A percentile compares a stretch with the other conserved stretches of the same genome.
phyloP scores from a whole-genome alignment of 176 grass and related monocot genomes.

The Triticum timopheevii region DNA sequence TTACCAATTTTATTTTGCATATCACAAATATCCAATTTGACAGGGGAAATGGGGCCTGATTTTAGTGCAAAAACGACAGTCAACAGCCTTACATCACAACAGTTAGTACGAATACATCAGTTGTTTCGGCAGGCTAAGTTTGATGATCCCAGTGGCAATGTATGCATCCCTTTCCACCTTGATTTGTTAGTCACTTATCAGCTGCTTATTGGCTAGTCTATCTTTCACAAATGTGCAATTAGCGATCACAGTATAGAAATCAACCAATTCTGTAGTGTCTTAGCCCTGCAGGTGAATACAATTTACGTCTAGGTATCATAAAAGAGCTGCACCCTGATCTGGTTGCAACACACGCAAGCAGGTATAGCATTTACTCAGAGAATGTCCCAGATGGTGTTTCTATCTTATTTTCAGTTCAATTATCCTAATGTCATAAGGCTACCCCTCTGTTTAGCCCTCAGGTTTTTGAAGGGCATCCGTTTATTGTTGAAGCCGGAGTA shows the following conservation, averaged over 20 bases:
- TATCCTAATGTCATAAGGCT: conserved; percentile 10
- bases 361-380: conserved; percentile 42
- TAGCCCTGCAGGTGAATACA: conserved; percentile 98
- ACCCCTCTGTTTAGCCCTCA: conserved; percentile 57
- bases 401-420: conserved; percentile 19
- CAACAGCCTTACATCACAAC: conserved; percentile 74
- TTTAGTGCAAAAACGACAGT: conserved; percentile 74
- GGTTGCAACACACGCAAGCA: conserved; percentile 94
- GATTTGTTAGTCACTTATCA: conserved; percentile 20
- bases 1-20: conserved; percentile 22
- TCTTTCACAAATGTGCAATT: conserved; percentile 27
- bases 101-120: conserved; percentile 93
- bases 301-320: conserved; percentile 94
- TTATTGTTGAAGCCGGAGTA: conserved; percentile 98
- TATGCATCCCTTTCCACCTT: conserved; percentile 40
- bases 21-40: conserved; percentile 19
- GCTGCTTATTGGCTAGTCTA: conserved; percentile 7
- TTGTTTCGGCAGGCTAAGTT: conserved; percentile 97
- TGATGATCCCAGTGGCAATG: conserved; percentile 95
- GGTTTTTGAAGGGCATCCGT: conserved; percentile 99
- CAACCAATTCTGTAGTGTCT: conserved; percentile 76
- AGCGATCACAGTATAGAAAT: conserved; percentile 28
- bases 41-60: conserved; percentile 96
- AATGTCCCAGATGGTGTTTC: neutral
- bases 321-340: conserved; percentile 97